Evolutionary conservation across 164 flowering plant genomes (phyloP), one percentile per base, ranked within the genome.

Genomic region (Tinospora cordifolia): DNA sequence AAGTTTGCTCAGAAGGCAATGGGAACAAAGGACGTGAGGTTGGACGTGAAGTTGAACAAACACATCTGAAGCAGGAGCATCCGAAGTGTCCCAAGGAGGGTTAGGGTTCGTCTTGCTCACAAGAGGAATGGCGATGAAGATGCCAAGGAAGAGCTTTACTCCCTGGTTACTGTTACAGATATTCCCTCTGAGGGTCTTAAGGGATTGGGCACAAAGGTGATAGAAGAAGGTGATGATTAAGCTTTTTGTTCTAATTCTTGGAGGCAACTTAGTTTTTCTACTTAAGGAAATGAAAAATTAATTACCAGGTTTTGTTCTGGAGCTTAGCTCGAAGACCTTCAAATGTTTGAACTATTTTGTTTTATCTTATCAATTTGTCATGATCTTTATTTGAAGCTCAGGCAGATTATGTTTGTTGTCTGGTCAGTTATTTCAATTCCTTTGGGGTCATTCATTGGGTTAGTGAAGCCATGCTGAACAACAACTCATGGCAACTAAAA

Each of bases 121-220:
- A 69, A 69, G 71, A 69, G 71, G 64, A 69, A 69, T 36, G 71
- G 58, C 58, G 71, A 69, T 19, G 71, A 69, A n/a, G 71, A 69
- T 36, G 63, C 71, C 11, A 69, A 69, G 64, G 71, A 69, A 69
- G 71, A 69, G 71, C 71, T 69, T 5, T 69, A 69, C 63, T 69
- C 71, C 4, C 71, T 69, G 58, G 71, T 69, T 36, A 69, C 71
- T 9, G 71, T 69, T 36, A 62, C 71, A 0, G 71, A 69, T 57
- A 57, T 69, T 12, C 71, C 71, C 19, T 1, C 64, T 8, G 71
- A 69, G 3, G 62, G 71, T 69, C 63, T 69, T 17, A 69, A 57
- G 27, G 63, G 63, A 0, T 58, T 69, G 46, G 71, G 63, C 62
- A 68, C 70, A 27, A 69, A 69, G 63, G 63, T 69, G 27, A 54